These are phyloP conservation scores for Grammothele lineata DNA, from an alignment of 768 basidiomycete genomes.

Conservation along the genomic window DNA sequence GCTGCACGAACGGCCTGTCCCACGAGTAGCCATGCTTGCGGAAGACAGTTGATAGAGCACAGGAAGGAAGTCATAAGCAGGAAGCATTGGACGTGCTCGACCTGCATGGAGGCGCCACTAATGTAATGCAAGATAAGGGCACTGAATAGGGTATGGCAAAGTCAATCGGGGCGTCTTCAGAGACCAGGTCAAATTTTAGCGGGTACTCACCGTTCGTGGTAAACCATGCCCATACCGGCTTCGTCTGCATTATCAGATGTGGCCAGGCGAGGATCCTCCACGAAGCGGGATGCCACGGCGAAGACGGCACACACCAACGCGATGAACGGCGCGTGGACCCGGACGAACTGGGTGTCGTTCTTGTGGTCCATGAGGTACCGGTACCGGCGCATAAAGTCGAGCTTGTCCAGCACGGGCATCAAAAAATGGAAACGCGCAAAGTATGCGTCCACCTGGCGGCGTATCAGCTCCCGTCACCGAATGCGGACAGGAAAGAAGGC, in stretches of 20 bases:
- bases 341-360: constrained; percentile 46
- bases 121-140: constrained; percentile 90
- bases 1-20: constrained; percentile 88
- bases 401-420: constrained; percentile 85
- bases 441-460: constrained; percentile 73
- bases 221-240: constrained; percentile 86
- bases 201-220: constrained; percentile 72
- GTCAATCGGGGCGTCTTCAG: not conserved
- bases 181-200: not conserved
- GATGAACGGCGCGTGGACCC: constrained; percentile 69
- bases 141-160: constrained; percentile 33
- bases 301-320: constrained; percentile 86
- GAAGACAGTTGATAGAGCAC: constrained; percentile 89
- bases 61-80: constrained; percentile 86
- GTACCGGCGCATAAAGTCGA: constrained; percentile 73
- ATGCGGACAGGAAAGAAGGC: not conserved
- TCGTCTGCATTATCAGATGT: constrained; percentile 59
- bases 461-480: not conserved
- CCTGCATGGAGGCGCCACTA: constrained; percentile 80
- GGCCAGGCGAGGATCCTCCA: constrained; percentile 66
- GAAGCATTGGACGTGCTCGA: constrained; percentile 87
- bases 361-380: constrained; percentile 69
- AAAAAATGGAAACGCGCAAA: constrained; percentile 85
- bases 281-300: constrained; percentile 78
- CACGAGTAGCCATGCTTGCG: constrained; percentile 90